Base-by-base conservation (phyloP, 202 grass and related monocot species). In the Hordeum pubiflorum region DNA sequence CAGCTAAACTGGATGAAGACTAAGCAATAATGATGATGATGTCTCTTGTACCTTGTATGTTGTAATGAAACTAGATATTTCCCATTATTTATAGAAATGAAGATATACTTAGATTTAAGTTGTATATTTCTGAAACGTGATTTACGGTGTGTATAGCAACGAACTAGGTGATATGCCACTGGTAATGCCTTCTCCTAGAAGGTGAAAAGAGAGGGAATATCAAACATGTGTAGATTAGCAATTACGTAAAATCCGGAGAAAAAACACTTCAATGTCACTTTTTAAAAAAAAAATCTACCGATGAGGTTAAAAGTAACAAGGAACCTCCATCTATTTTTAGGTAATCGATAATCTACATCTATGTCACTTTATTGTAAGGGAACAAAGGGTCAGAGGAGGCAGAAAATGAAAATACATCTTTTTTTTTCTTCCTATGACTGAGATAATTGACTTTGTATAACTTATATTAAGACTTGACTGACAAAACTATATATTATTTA, bases 401-500 rank as follows among this genome's bases (percentile, higher is more conserved):
- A 1, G 33, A 46, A 37, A 79, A 39, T 79, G n/a, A 66, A 78
- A 66, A 78, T 64, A 6, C 6, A 44, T 22, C 2, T 34, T 6
- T 34, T 15, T 46, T 37, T n/a, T 6, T 64, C 61, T 79, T 73
- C 3, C 44, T 65, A 34, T 40, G 58, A 18, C 46, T 62, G 33
- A 72, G 24, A 86, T 26, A 38, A 76, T 62, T 55, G 66, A 33
- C 29, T 32, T 15, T 1, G 5, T 68, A 36, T 9, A 69, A 5
- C 58, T 75, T 1, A 14, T 63, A n/a, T 64, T 66, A 56, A 46
- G 55, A 18, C 56, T 83, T 44, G 39, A 64, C 65, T 87, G 17
- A 83, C 69, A 56, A 48, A 74, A 57, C 12, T 61, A n/a, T 83
- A 58, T 76, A 63, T 76, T 41, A 63, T 52, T 50, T 68, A 67